Evolutionary conservation across 2,329 filamentous ascomycete genomes (phyloP).

Genomic region (Furcasterigmium sp.): DNA sequence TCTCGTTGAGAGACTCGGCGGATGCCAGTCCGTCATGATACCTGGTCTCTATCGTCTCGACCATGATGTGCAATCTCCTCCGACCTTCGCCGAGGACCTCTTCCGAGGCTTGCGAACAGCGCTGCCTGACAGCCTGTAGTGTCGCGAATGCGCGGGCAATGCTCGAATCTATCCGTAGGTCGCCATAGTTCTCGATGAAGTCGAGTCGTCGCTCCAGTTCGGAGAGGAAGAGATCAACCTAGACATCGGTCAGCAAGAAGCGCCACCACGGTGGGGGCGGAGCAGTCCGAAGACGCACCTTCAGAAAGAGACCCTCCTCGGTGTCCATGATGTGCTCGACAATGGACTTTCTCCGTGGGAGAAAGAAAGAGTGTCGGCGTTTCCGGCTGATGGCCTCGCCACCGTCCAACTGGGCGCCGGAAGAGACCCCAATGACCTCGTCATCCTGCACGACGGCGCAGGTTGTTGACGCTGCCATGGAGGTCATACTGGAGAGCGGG

Average conservation of each 20-base stretch:
- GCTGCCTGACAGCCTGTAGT: slow-evolving; percentile 77
- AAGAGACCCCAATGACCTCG: slow-evolving; percentile 30
- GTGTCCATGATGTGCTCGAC: slow-evolving; percentile 56
- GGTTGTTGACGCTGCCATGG: slow-evolving; percentile 26
- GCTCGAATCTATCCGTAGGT: slow-evolving; percentile 76
- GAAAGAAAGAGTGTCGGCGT: slow-evolving; percentile 53
- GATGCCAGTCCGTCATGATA: slow-evolving; percentile 83
- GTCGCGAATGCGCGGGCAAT: slow-evolving; percentile 82
- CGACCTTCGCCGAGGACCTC: slow-evolving; percentile 85
- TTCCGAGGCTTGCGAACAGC: slow-evolving; percentile 85
- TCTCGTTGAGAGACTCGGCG: slow-evolving; percentile 85
- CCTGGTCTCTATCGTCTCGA: slow-evolving; percentile 82
- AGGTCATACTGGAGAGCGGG: slow-evolving; percentile 24
- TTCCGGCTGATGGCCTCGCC: slow-evolving; percentile 26
- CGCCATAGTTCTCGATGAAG: slow-evolving; percentile 82
- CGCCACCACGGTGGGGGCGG: not conserved
- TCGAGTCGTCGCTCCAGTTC: slow-evolving; percentile 85
- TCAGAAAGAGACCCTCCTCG: slow-evolving; percentile 56
- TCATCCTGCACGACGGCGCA: slow-evolving; percentile 24
- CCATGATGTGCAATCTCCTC: slow-evolving; percentile 78
- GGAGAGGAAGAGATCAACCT: slow-evolving; percentile 76
- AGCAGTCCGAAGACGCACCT: slow-evolving; percentile 28
- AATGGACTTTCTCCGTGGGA: slow-evolving; percentile 53
- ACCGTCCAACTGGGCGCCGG: slow-evolving; percentile 31
- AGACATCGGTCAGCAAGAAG: slow-evolving; percentile 6